Conservation (phyloP, 805 yeast genomes). For the Lipomyces japonicus region DNA sequence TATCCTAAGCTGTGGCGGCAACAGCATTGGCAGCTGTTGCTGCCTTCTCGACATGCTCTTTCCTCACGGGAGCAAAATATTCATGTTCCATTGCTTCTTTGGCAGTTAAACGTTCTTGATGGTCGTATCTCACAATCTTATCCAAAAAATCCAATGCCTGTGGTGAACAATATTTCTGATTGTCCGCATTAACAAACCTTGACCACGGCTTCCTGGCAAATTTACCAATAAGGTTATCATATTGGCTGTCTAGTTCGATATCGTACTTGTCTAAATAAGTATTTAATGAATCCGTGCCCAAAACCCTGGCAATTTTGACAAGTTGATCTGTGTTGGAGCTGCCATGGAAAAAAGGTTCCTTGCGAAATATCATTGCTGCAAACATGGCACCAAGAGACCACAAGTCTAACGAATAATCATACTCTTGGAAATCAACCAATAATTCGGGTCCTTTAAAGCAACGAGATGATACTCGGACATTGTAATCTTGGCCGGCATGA, state of each 20-base stretch:
- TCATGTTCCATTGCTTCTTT: constrained; percentile 77
- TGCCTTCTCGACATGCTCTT: constrained; percentile 26
- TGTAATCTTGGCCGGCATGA: constrained; percentile 83
- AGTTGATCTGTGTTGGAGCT: constrained; percentile 86
- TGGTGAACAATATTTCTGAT: constrained; percentile 61
- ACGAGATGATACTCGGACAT: constrained; percentile 89
- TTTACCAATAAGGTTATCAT: constrained; percentile 65
- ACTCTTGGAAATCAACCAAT: constrained; percentile 76
- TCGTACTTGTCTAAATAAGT: constrained; percentile 68
- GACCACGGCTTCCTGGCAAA: constrained; percentile 86
- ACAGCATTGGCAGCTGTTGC: constrained; percentile 2
- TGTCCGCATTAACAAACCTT: constrained; percentile 65
- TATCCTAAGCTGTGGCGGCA: too few relatives aligned
- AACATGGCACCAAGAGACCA: constrained; percentile 95
- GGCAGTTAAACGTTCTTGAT: constrained; percentile 83
- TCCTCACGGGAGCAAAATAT: constrained; percentile 38
- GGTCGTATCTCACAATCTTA: constrained; percentile 76
- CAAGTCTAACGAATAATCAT: constrained; percentile 85
- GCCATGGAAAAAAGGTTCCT: constrained; percentile 91
- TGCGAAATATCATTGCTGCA: constrained; percentile 84
- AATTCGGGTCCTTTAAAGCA: constrained; percentile 93
- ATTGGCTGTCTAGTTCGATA: constrained; percentile 66
- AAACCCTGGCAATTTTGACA: constrained; percentile 79
- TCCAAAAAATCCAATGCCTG: constrained; percentile 81
- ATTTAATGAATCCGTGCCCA: constrained; percentile 79